Base-by-base conservation (phyloP, 2,329 filamentous ascomycete genomes). In the Fonsecaea pedrosoi region DNA sequence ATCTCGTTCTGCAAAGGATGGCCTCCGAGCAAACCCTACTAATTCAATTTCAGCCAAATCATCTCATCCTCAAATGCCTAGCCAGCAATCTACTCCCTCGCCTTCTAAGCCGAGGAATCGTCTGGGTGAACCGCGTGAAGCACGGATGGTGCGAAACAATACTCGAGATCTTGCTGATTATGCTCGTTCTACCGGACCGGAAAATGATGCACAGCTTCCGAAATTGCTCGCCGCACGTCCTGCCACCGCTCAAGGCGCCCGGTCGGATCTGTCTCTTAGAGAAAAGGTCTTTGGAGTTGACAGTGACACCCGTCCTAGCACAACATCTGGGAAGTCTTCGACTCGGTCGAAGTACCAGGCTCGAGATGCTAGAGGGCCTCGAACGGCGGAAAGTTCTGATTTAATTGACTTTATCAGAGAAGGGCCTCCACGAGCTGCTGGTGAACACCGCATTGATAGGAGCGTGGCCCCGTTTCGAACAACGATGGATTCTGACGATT, bases 371-470 rank as follows among this genome's bases (percentile, higher is more conserved):
- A 83, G 85, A 50, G 84, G 88, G 15, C 84, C 88, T 58, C 82
- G 81, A 65, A 84, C 83, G 60, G 87, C 87, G 59, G 89, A 89
- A 70, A 96, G 89, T 64, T 91, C 92, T 12, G 95, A 97, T 68
- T 82, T 99, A 65, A 97, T 97, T 71, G 94, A 98, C 76, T 98
- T 99, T 77, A 96, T 99, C 71, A 89, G 94, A 54, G 89, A 92
- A 75, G 94, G 94, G 0, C 93, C 93, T 2, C 90, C 91, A 0
- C 85, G 81, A 68, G 76, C 81, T 54, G 53, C 70, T 40, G 80
- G 82, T 38, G 83, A 82, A 53, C 91, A 88, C 66, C 88, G 92
- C 30, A 95, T 96, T 69, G 90, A 92, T 50, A 89, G 91, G 18
- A 87, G 86, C n/a, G 89, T 95, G 12, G 92, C 93, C 9, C 92